phyloP scores from a whole-genome alignment of 1,284 basidiomycete genomes.

The Tylopilus orsonianus region DNA sequence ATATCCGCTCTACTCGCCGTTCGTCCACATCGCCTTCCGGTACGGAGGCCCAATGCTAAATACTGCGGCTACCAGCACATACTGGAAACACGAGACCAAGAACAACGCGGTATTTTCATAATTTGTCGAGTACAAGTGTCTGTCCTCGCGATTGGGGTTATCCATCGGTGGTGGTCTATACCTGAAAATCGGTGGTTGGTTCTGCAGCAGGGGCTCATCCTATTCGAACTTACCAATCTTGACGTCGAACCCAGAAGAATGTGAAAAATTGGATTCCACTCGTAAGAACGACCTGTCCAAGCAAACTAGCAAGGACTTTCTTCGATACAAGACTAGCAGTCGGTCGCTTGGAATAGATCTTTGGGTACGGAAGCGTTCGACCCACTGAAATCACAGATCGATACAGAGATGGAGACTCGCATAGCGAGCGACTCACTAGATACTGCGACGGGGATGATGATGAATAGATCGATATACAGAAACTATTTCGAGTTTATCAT shows the following conservation, averaged over 20 bases:
- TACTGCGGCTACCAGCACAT: constrained; percentile 93
- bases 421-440: constrained; percentile 67
- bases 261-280: constrained; percentile 83
- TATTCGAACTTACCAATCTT: constrained; percentile 63
- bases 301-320: constrained; percentile 91
- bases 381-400: constrained; percentile 67
- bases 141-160: constrained; percentile 57
- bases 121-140: constrained; percentile 87
- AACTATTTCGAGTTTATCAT: constrained; percentile 54
- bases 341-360: constrained; percentile 87
- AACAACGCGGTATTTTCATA: constrained; percentile 95
- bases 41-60: constrained; percentile 99
- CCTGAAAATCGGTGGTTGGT: constrained; percentile 37
- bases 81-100: constrained; percentile 96
- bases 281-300: constrained; percentile 92
- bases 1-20: constrained; percentile 55
- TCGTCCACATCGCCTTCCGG: constrained; percentile 92
- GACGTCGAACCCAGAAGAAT: constrained; percentile 85
- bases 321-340: constrained; percentile 96
- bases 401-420: constrained; percentile 3
- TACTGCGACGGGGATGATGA: constrained; percentile 95
- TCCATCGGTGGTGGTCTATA: constrained; percentile 57
- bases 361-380: constrained; percentile 85
- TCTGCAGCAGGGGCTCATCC: background rate
- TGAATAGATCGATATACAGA: constrained; percentile 96